Conservation (phyloP, 129 eudicot species). For the Chrysanthemum makinoi region DNA sequence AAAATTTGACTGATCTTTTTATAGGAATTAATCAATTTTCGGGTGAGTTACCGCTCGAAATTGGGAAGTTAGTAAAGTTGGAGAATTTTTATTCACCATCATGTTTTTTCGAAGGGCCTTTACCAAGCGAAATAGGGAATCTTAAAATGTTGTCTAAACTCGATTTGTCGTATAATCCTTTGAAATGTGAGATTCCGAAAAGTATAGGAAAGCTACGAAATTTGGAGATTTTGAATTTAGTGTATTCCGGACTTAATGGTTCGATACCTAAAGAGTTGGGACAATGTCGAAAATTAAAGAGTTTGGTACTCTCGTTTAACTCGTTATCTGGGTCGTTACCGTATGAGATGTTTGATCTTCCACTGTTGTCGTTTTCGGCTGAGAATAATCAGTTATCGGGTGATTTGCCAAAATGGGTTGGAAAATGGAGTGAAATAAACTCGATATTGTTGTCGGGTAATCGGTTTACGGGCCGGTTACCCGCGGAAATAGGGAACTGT, state of each 20-base stretch:
- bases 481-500: constrained; percentile 63
- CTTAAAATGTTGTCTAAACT: constrained; percentile 41
- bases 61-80: constrained; percentile 47
- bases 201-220: constrained; percentile 40
- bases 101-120: constrained; percentile 52
- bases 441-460: constrained; percentile 55
- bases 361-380: constrained; percentile 49
- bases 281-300: constrained; percentile 39
- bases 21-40: constrained; percentile 57
- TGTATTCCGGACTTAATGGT: constrained; percentile 53
- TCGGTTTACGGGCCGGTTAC: constrained; percentile 53
- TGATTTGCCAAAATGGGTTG: constrained; percentile 56
- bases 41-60: constrained; percentile 59
- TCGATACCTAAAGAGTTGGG: constrained; percentile 59
- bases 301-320: constrained; percentile 64
- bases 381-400: constrained; percentile 64
- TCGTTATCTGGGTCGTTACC: constrained; percentile 55
- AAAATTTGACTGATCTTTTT: constrained; percentile 48
- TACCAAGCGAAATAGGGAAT: constrained; percentile 51
- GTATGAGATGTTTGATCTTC: constrained; percentile 42
- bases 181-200: constrained; percentile 50
- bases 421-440: constrained; percentile 52
- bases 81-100: constrained; percentile 44
- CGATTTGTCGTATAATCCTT: constrained; percentile 63
- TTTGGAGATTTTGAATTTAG: constrained; percentile 51